A percentile compares a stretch with the other conserved stretches of the same genome.
phyloP scores from a whole-genome alignment of 257 asterid species.

The Linaria vulgaris region DNA sequence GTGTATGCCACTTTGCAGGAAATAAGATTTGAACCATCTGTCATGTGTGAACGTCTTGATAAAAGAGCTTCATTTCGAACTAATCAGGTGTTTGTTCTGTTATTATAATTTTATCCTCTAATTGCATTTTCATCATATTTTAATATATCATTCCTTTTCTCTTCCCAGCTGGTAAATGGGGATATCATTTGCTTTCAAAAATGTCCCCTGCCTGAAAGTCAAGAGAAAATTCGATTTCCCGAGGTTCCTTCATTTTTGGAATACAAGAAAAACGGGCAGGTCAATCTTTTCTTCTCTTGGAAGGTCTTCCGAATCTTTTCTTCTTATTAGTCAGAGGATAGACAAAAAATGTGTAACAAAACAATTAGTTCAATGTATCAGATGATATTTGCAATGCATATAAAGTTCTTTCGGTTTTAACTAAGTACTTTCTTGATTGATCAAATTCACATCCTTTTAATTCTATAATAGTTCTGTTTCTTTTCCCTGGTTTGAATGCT shows the following conservation, averaged over 20 bases:
- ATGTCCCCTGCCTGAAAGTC: slow-evolving; percentile 55
- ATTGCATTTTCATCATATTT: slow-evolving; percentile 11
- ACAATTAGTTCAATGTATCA: neutral
- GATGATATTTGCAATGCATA: slow-evolving; percentile 7
- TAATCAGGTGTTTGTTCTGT: slow-evolving; percentile 61
- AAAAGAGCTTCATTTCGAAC: slow-evolving; percentile 65
- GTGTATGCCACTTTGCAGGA: slow-evolving; percentile 49
- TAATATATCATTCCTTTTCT: neutral
- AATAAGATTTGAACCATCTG: slow-evolving; percentile 87
- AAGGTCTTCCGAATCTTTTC: slow-evolving; percentile 9
- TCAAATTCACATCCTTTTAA: neutral
- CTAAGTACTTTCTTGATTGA: slow-evolving; percentile 6
- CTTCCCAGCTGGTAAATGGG: slow-evolving; percentile 86
- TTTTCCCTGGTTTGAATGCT: slow-evolving; percentile 3
- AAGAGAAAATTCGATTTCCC: slow-evolving; percentile 64
- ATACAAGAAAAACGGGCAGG: slow-evolving; percentile 97
- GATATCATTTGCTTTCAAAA: slow-evolving; percentile 97
- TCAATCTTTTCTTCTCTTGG: slow-evolving; percentile 27
- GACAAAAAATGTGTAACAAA: neutral
- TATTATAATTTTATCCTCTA: neutral
- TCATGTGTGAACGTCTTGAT: slow-evolving; percentile 96
- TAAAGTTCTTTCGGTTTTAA: slow-evolving; percentile 5
- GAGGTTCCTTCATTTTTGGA: slow-evolving; percentile 88
- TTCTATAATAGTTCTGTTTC: slow-evolving; percentile 1
- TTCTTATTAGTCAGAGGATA: neutral